phyloP scores from a whole-genome alignment of 2,329 filamentous ascomycete genomes.

The Phyllosticta citrichinensis region DNA sequence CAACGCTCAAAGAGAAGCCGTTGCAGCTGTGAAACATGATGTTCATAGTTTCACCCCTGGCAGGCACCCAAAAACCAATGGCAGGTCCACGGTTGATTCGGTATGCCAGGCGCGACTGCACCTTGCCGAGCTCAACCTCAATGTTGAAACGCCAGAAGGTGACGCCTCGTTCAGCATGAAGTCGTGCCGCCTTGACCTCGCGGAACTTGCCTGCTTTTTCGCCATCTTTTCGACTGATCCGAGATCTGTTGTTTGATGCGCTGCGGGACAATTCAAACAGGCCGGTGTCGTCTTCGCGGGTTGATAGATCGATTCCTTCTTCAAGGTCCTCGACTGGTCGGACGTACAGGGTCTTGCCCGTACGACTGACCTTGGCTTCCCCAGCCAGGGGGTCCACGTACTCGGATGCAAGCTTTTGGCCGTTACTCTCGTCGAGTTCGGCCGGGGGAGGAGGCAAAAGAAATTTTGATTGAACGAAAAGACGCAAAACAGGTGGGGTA shows the following conservation, averaged over 20 bases:
- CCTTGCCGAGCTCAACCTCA: constrained; percentile 71
- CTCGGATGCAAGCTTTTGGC: constrained; percentile 57
- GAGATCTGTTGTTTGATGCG: constrained; percentile 32
- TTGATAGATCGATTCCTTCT: constrained; percentile 68
- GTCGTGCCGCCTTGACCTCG: constrained; percentile 69
- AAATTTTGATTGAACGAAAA: constrained; percentile 82
- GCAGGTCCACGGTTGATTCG: constrained; percentile 87
- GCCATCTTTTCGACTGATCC: constrained; percentile 54
- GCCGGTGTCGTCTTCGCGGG: constrained; percentile 68
- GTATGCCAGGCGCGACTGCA: constrained; percentile 82
- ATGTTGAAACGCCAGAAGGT: constrained; percentile 98
- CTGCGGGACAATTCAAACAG: constrained; percentile 63
- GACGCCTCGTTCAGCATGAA: constrained; percentile 75
- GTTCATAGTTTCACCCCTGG: constrained; percentile 79
- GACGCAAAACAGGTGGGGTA: constrained; percentile 60
- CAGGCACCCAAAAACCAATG: constrained; percentile 90
- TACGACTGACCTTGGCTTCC: constrained; percentile 72
- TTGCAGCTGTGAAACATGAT: constrained; percentile 99
- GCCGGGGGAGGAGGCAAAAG: constrained; percentile 68
- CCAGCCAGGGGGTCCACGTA: constrained; percentile 86
- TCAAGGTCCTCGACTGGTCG: constrained; percentile 79
- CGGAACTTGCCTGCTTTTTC: constrained; percentile 73
- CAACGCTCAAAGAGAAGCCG: constrained; percentile 75
- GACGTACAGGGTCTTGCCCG: constrained; percentile 79
- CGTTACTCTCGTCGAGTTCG: constrained; percentile 51